Evolutionary conservation across 2,329 filamentous ascomycete genomes (phyloP).

Genomic region (Raffaelea ambrosiae): DNA sequence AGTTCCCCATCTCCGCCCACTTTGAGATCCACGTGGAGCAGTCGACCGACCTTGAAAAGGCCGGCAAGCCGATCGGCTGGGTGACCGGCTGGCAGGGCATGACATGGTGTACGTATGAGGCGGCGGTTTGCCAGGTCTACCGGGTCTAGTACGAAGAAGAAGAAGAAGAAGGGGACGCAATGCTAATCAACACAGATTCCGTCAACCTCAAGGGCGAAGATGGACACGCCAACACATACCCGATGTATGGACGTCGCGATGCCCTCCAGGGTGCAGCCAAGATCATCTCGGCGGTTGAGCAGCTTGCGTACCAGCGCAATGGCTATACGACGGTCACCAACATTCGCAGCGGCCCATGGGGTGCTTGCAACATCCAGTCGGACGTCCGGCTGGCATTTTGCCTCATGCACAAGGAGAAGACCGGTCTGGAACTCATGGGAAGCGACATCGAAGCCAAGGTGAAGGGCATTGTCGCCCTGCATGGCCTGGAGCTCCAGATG

Average conservation of each 20-base stretch:
- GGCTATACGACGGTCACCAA: conserved; percentile 3
- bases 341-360: conserved; percentile 3
- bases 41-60: conserved; percentile 11
- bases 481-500: background rate
- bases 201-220: background rate
- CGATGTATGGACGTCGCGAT: background rate
- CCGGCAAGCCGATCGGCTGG: conserved; percentile 9
- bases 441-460: background rate
- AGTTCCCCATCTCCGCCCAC: conserved; percentile 12
- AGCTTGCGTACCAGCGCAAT: background rate
- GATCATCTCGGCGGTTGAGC: background rate
- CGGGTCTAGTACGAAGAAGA: too few species aligned
- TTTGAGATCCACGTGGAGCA: conserved; percentile 17
- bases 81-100: conserved; percentile 16
- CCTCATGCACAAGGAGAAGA: conserved; percentile 2
- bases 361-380: conserved; percentile 4
- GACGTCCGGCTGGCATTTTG: conserved; percentile 2
- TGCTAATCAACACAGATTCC: background rate
- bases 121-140: too few species aligned
- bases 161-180: background rate
- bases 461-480: background rate
- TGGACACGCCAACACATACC: conserved; percentile 1
- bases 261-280: background rate
- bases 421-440: conserved; percentile 1
- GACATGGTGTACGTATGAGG: conserved; percentile 8